Percentiles rank a stretch among this genome's conserved stretches.
phyloP scores from a whole-genome alignment of 2,329 filamentous ascomycete genomes.

The Ilyonectria robusta region DNA sequence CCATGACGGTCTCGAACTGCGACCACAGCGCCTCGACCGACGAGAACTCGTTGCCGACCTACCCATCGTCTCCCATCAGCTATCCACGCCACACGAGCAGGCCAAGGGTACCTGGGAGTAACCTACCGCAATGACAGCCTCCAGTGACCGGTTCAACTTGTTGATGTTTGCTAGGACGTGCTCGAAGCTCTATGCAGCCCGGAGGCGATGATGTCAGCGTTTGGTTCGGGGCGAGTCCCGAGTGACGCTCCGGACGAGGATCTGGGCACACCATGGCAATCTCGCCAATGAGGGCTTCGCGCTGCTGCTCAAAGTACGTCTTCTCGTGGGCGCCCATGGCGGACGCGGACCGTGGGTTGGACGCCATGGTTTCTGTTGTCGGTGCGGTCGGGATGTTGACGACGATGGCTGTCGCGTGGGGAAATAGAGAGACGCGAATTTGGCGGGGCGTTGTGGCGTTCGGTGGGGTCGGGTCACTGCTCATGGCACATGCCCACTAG shows the following conservation, averaged over 20 bases:
- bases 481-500: not conserved
- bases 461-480: conserved; percentile 13
- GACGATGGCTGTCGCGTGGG: conserved; percentile 24
- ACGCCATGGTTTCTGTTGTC: conserved; percentile 48
- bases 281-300: conserved; percentile 78
- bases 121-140: conserved; percentile 88
- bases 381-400: not conserved
- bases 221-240: not conserved
- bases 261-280: conserved; percentile 76
- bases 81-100: not conserved
- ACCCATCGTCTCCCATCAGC: not conserved
- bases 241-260: not conserved
- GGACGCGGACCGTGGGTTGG: conserved; percentile 48
- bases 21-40: conserved; percentile 97
- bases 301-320: conserved; percentile 83
- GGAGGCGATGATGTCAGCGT: not conserved
- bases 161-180: conserved; percentile 96
- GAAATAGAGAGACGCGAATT: conserved; percentile 19
- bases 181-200: conserved; percentile 76
- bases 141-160: conserved; percentile 90
- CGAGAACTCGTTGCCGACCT: conserved; percentile 97
- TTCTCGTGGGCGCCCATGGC: conserved; percentile 57
- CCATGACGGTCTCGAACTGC: conserved; percentile 97
- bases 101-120: not conserved
- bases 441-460: conserved; percentile 12